Base-by-base conservation (phyloP, 2,329 filamentous ascomycete genomes). In the Ophiostoma novo-ulmi region DNA sequence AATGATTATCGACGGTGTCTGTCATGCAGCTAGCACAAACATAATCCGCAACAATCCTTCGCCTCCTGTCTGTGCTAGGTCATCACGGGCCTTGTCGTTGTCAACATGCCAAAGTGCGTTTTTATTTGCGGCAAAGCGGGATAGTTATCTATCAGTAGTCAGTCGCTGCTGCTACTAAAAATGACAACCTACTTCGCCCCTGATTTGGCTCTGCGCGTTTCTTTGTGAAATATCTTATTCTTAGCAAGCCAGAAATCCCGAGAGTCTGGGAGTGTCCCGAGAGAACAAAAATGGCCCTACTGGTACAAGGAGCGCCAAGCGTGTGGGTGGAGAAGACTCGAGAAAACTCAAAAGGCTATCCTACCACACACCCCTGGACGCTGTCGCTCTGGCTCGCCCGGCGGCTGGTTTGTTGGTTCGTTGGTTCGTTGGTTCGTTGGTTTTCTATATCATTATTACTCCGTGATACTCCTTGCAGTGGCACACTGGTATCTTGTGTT, bases 261-360 rank as follows among this genome's bases (percentile, higher is more conserved):
- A 70, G 8, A 68, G 71, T 70, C 52, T 72, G 71, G 69, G 41
- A 63, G 67, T 48, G 55, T 67, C 44, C 66, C 52, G 68, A 68
- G 58, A 48, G 44, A 48, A 61, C 39, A 38, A 69, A 69, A n/a
- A 14, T 11, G 14, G 58, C 58, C 35, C 61, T 65, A 39, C 20
- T 65, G 63, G 63, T 41, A 26, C 63, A 2, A 41, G 63, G n/a
- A 13, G 35, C 20, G 63, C 36, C 63, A 65, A 65, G 63, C n/a
- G 63, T 65, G 63, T 65, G 63, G 63, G 63, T 65, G 63, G 63
- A 6, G 63, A 65, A 65, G 0, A 10, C 17, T 38, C 61, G 63
- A 65, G 36, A 20, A 63, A 17, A 63, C 58, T 61, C 26, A 36
- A 63, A 63, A 58, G 52, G 10, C 52, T 48, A 26, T 26, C n/a